Evolutionary conservation across 306 rosid genomes (phyloP), one percentile per base, ranked within the genome.

Genomic region (Carpinus viminea): DNA sequence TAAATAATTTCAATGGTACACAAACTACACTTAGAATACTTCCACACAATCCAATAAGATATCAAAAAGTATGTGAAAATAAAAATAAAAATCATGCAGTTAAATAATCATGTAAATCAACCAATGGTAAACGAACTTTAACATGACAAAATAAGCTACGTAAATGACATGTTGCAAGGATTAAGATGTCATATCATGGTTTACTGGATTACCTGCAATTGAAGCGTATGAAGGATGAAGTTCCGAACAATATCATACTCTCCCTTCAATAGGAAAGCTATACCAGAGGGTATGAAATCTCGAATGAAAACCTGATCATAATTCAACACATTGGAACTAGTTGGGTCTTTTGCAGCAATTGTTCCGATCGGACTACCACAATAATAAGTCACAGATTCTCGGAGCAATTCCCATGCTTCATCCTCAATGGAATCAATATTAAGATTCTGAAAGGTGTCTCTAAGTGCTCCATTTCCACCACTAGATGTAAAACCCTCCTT

Each of bases 291-390:
- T 88, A 93, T 86, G 83, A 93, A 93, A 86, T 93, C 97, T 21
- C 96, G 96, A 75, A 93, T 89, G 73, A 93, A 93, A 83, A 93
- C 96, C 74, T 93, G 97, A 79, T 93, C 97, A 80, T 93, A 93
- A 84, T 93, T 93, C 85, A 91, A 87, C 66, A 77, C 83, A 82
- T 72, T 89, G 77, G 96, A 81, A 77, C 76, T 89, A 17, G 89
- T 91, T 48, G 93, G 91, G 80, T 93, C 97, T 68, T 78, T 86
- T 51, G 97, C 96, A 26, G 96, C 97, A 80, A 93, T 91, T 24
- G 97, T 93, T 83, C 97, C 97, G 72, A 93, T 77, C 36, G 97
- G 96, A 86, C 85, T 91, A 68, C 91, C 83, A 74, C 96, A 93
- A 74, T 93, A 93, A 86, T 82, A 68, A 75, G 89, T 96, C 38